Evolutionary conservation across 2,329 filamentous ascomycete species (phyloP).

Genomic region (Dactylellina drechsleri): DNA sequence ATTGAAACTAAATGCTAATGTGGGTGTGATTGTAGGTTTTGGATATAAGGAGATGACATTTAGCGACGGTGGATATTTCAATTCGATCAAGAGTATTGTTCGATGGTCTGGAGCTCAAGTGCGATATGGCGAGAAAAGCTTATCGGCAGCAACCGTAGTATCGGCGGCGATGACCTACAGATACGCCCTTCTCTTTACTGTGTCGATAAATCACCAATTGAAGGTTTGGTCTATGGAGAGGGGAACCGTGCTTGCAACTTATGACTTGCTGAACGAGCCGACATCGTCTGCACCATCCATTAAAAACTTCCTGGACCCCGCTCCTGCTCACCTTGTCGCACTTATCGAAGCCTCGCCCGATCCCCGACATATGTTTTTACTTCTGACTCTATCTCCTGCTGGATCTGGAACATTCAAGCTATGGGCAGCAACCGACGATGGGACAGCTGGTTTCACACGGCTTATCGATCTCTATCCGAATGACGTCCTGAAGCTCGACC

Average conservation of each 20-base stretch:
- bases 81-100: constrained; percentile 57
- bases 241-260: constrained; percentile 78
- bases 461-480: constrained; percentile 75
- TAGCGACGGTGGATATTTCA: constrained; percentile 57
- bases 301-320: constrained; percentile 58
- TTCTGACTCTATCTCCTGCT: constrained; percentile 87
- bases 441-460: constrained; percentile 61
- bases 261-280: constrained; percentile 77
- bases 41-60: constrained; percentile 57
- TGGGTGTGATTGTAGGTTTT: constrained; percentile 27
- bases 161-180: constrained; percentile 60
- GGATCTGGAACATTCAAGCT: constrained; percentile 93
- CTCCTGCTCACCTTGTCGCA: constrained; percentile 57
- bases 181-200: constrained; percentile 70
- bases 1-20: constrained; percentile 8
- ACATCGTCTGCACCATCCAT: constrained; percentile 53
- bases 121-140: constrained; percentile 56
- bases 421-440: constrained; percentile 72
- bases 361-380: constrained; percentile 67
- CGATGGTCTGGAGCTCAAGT: constrained; percentile 57
- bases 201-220: constrained; percentile 87
- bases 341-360: constrained; percentile 64
- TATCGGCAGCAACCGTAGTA: constrained; percentile 58
- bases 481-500: constrained; percentile 72
- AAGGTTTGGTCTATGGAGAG: constrained; percentile 89